Evolutionary conservation across 192 early-diverging fungal species (phyloP), one percentile per base, ranked within the genome.

Genomic region (Mortierella alpina): DNA sequence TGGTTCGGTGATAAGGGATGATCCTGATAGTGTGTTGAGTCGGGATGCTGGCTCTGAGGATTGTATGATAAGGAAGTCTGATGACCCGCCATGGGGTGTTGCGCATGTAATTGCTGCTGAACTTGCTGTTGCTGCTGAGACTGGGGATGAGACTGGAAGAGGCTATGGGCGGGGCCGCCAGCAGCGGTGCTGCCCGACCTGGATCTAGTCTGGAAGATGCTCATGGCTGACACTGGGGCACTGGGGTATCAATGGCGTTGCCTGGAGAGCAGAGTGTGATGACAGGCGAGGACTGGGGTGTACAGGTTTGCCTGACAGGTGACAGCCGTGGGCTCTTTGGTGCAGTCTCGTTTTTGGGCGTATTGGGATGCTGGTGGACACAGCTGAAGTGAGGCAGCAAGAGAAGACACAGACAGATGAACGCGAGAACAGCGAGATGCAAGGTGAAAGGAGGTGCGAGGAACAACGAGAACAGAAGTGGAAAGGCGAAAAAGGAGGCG

Each of bases 141-240:
- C n/a, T 51, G 50, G 2, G 12, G 13, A n/a, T 51, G 50, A 51
- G 13, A 51, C 50, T 51, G 50, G n/a, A 12, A 51, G 50, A 51
- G 31, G 31, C 31, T 31, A 31, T 41, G 22, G 15, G 63, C 63
- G 58, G 13, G 47, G 7, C 20, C 68, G 47, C 68, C 56, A 46
- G 48, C 45, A 20, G 41, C 69, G 22, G 40, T 15, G 58, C 68
- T 70, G 57, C 56, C 60, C 6, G 55, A 60, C 68, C 68, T 70
- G 22, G 68, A 70, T 60, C 68, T 45, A 47, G 69, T 61, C 55
- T 61, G 60, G 47, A 71, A 71, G 50, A 71, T 39, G 47, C 69
- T 71, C 69, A 61, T 63, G 42, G 53, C 7, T 56, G 54, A 7
- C 54, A 5, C 4, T 59, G 57, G 31, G 31, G 31, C 31, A 31